Percentiles rank a stretch among this genome's conserved stretches.
These are phyloP conservation scores for Schwanniomyces sp. DNA, from an alignment of 805 yeast genomes.

Conservation along the genomic window DNA sequence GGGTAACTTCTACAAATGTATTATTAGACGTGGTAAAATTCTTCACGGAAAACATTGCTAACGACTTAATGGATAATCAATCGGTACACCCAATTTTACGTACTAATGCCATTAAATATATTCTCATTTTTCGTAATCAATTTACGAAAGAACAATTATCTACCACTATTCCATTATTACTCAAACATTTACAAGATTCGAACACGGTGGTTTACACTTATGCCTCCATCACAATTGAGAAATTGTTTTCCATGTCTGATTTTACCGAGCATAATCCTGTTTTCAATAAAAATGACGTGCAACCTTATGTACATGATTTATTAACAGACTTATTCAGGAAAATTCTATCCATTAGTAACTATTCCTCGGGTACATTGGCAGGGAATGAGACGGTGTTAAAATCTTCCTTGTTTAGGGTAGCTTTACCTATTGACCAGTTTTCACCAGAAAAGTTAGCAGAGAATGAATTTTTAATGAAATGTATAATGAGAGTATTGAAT, in stretches of 20 bases:
- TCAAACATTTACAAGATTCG: constrained; percentile 62
- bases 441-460: constrained; percentile 92
- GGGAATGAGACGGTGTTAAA: constrained; percentile 62
- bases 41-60: constrained; percentile 77
- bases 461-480: constrained; percentile 89
- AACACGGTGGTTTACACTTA: constrained; percentile 86
- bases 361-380: constrained; percentile 85
- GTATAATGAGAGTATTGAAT: constrained; percentile 77
- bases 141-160: constrained; percentile 79
- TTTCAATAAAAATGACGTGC: constrained; percentile 72
- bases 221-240: constrained; percentile 90
- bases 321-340: constrained; percentile 66
- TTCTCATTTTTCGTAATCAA: constrained; percentile 89
- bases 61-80: constrained; percentile 60
- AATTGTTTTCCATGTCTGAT: constrained; percentile 75
- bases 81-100: constrained; percentile 72
- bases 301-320: constrained; percentile 57
- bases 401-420: constrained; percentile 54
- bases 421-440: constrained; percentile 45
- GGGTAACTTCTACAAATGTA: constrained; percentile 83
- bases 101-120: constrained; percentile 91
- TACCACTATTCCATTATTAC: constrained; percentile 76
- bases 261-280: constrained; percentile 51
- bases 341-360: constrained; percentile 46
- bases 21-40: constrained; percentile 84